phyloP scores from a whole-genome alignment of 2,329 filamentous ascomycete genomes.

The Cyphellophora attinorum region DNA sequence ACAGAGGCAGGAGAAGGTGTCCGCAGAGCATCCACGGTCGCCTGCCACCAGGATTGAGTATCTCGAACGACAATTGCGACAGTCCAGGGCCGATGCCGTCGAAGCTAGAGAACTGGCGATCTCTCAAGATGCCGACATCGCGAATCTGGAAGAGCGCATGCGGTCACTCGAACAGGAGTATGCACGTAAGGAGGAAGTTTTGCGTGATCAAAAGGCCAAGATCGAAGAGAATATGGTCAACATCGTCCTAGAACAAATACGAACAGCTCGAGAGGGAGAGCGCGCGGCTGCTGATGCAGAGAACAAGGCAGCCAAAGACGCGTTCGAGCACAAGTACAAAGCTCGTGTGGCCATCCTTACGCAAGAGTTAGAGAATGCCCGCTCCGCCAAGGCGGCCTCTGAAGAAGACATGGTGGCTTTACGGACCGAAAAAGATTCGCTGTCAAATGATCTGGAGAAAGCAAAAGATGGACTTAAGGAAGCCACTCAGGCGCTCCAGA shows the following conservation, averaged over 20 bases:
- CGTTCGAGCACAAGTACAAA: slow-evolving; percentile 2
- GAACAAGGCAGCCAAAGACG: neutral
- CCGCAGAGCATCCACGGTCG: slow-evolving; percentile 3
- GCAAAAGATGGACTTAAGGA: slow-evolving; percentile 12
- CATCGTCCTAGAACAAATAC: slow-evolving; percentile 14
- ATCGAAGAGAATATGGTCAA: slow-evolving; percentile 16
- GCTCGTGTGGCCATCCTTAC: slow-evolving; percentile 13
- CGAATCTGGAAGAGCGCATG: slow-evolving; percentile 15
- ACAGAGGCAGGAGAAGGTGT: too few relatives aligned
- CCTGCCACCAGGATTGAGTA: slow-evolving; percentile 4
- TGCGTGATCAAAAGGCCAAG: slow-evolving; percentile 10
- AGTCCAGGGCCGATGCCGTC: slow-evolving; percentile 13
- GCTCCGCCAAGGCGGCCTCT: slow-evolving; percentile 8
- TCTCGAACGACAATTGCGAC: slow-evolving; percentile 11
- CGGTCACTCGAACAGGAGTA: slow-evolving; percentile 20
- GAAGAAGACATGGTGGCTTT: slow-evolving; percentile 10
- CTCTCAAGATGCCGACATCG: slow-evolving; percentile 13
- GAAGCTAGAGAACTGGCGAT: slow-evolving; percentile 11
- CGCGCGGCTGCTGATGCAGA: slow-evolving; percentile 1
- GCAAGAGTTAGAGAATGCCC: slow-evolving; percentile 11
- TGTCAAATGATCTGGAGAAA: slow-evolving; percentile 10
- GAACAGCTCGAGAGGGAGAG: slow-evolving; percentile 13
- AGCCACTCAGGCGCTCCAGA: slow-evolving; percentile 9
- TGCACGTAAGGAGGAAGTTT: slow-evolving; percentile 12
- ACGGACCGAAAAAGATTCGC: slow-evolving; percentile 7